Base-by-base conservation (phyloP, 2,329 filamentous ascomycete species). In the Alternaria gaisen region DNA sequence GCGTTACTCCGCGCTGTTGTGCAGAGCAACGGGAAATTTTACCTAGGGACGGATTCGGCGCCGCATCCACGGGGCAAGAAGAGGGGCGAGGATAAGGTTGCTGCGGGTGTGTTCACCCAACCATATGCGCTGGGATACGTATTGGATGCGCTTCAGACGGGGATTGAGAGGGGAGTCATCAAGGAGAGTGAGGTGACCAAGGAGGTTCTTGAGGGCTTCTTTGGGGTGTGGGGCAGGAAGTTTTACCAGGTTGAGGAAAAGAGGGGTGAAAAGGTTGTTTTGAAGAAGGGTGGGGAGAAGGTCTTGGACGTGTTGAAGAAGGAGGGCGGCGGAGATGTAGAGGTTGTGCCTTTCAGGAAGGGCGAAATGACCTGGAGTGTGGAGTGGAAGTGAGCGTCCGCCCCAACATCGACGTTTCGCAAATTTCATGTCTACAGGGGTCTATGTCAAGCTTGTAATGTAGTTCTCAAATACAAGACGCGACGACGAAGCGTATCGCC, bases 91-190 rank as follows among this genome's bases (percentile, higher is more conserved):
- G 81, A 81, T 54, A 82, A 76, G 82, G 75, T 74, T 68, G 85
- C 88, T 0, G 91, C 91, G 0, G 91, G 91, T 5, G 91, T 94
- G 43, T 94, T 93, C 76, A 94, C 91, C 1, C 91, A 94, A 80
- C 89, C 90, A 4, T 88, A 88, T 73, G 88, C 88, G 0, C 83
- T 88, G 2, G 87, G 88, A 56, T 83, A 89, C 48, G 88, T 92
- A 47, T 80, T 93, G 24, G 85, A 85, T 76, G 86, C 86, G 22
- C 79, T 93, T 41, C 86, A 91, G 76, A 85, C 87, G 68, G 90
- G 84, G 5, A 80, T 90, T 4, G 78, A 83, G 69, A 82, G 83
- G 64, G 85, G 85, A 0, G 80, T 87, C 42, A 66, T 89, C 22
- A 78, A 74, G 43, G 83, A 84, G 56, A 82, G 83, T 30, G 84